Evolutionary conservation across 768 basidiomycete genomes (phyloP).

Genomic region (Multifurca ochricompacta): DNA sequence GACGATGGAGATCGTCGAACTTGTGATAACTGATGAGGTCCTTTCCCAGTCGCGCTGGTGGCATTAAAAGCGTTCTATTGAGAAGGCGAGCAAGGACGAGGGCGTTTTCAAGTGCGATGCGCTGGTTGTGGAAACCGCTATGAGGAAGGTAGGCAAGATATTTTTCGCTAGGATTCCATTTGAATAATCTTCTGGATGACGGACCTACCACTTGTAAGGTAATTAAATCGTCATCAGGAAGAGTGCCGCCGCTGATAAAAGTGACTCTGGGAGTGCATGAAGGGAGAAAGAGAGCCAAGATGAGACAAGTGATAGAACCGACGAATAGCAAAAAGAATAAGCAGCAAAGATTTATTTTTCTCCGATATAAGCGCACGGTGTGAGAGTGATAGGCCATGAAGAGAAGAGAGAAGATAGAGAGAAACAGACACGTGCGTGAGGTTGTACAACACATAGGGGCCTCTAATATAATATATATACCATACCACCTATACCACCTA

Average conservation of each 20-base stretch:
- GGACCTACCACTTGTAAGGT: neutral
- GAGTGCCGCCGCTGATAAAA: neutral
- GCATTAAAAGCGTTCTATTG: constrained; percentile 71
- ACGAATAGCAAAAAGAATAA: neutral
- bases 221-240: neutral
- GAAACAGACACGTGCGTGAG: too few species aligned
- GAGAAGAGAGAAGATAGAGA: too few species aligned
- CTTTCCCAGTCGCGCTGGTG: constrained; percentile 61
- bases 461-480: too few species aligned
- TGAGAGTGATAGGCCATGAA: too few species aligned
- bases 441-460: too few species aligned
- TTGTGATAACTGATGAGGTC: constrained; percentile 53
- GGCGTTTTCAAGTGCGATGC: constrained; percentile 81
- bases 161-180: constrained; percentile 27
- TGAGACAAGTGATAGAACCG: neutral
- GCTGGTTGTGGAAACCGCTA: constrained; percentile 81
- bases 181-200: neutral
- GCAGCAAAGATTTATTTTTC: neutral
- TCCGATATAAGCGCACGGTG: too few species aligned
- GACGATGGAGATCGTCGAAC: constrained; percentile 41
- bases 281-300: neutral
- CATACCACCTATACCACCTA: too few species aligned
- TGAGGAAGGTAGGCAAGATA: constrained; percentile 76
- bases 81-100: constrained; percentile 60
- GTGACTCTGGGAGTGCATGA: neutral